Evolutionary conservation across 1,284 basidiomycete species (phyloP).

Genomic region (Inonotus hispidus): DNA sequence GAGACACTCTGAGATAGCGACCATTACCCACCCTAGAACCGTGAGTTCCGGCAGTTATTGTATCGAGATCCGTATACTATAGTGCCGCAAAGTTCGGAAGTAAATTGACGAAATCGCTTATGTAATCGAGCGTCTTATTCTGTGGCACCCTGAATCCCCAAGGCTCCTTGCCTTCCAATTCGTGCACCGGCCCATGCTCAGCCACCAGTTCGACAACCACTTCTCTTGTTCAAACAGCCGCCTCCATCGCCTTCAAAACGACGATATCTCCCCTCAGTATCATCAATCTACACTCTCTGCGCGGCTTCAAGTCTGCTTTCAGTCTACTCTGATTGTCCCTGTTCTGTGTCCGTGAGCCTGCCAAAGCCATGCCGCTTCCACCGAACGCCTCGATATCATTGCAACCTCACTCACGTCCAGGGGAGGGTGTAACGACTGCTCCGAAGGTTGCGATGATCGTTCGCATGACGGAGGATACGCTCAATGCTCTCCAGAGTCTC

Average conservation of each 20-base stretch:
- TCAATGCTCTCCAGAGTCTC: conserved; percentile 55
- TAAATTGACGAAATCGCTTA: background rate
- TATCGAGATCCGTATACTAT: no score
- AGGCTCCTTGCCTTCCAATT: background rate
- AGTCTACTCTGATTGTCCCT: background rate
- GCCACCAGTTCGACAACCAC: background rate
- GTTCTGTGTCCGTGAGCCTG: background rate
- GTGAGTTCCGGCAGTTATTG: no score
- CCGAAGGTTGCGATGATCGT: conserved; percentile 69
- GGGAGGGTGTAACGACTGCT: conserved; percentile 47
- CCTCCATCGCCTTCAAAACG: background rate
- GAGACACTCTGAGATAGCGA: no score
- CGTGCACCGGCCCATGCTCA: background rate
- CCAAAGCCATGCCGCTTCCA: conserved; percentile 55
- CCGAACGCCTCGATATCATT: conserved; percentile 46
- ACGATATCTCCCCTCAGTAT: background rate
- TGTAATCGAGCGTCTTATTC: background rate
- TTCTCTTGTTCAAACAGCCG: background rate
- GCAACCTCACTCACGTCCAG: conserved; percentile 47
- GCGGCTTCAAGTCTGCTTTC: background rate
- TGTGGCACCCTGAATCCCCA: background rate
- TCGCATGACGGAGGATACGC: conserved; percentile 60
- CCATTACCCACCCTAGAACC: no score
- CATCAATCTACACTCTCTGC: background rate
- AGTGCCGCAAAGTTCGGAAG: background rate